Conservation (phyloP, 148 eudicot genomes). For the Rhododendron griersonianum region DNA sequence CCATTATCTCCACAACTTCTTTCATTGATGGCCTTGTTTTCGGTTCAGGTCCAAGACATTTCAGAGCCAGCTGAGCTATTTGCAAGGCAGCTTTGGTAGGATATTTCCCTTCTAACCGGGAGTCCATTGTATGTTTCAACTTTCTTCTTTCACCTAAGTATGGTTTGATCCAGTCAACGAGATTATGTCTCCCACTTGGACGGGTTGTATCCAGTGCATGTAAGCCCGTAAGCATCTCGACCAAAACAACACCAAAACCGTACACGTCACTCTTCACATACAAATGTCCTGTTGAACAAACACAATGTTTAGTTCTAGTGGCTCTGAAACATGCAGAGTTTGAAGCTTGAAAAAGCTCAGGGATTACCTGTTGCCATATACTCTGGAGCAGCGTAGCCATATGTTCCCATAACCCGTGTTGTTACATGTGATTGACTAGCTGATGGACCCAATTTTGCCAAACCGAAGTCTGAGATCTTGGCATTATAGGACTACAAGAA, state of each 20-base stretch:
- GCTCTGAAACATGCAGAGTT: background rate
- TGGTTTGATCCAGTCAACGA: conserved; percentile 22
- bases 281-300: conserved; percentile 56
- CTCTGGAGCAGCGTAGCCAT: conserved; percentile 92
- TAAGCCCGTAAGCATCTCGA: conserved; percentile 43
- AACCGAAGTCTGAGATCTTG: conserved; percentile 84
- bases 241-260: conserved; percentile 77
- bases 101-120: conserved; percentile 62
- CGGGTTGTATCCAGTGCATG: conserved; percentile 16
- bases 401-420: conserved; percentile 77
- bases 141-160: conserved; percentile 42
- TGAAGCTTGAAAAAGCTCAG: background rate
- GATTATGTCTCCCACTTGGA: conserved; percentile 19
- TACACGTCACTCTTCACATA: conserved; percentile 84
- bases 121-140: conserved; percentile 65
- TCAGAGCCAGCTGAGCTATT: conserved; percentile 65
- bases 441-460: conserved; percentile 77
- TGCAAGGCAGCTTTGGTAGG: conserved; percentile 61
- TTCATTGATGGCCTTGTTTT: conserved; percentile 73
- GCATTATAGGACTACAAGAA: conserved; percentile 59
- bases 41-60: conserved; percentile 55
- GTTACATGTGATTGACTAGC: conserved; percentile 76
- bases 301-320: background rate
- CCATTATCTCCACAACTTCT: conserved; percentile 59
- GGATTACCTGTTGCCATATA: conserved; percentile 78